phyloP scores from a whole-genome alignment of 2,329 filamentous ascomycete species.

The Calonectria fujianensis region DNA sequence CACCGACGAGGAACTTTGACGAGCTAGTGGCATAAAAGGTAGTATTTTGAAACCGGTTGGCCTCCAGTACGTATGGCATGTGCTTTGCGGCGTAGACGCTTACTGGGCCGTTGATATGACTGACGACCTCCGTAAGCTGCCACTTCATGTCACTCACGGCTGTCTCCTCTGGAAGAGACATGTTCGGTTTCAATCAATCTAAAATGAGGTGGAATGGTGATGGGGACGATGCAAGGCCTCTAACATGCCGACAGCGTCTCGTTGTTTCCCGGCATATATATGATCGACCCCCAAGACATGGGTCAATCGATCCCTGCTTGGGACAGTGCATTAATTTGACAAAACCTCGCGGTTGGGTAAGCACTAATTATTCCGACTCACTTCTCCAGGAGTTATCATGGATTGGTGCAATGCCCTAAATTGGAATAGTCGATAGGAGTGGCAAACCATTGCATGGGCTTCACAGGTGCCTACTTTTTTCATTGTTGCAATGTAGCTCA shows the following conservation, averaged over 20 bases:
- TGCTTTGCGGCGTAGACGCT: slow-evolving; percentile 3
- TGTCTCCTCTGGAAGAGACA: not conserved
- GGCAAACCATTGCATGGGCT: too few species aligned
- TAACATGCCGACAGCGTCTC: too few species aligned
- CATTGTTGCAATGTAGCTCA: too few species aligned
- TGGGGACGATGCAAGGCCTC: not conserved
- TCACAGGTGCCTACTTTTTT: too few species aligned
- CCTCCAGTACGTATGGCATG: not conserved
- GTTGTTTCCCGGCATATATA: not conserved
- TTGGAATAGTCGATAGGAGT: not conserved
- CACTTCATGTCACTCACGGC: not conserved
- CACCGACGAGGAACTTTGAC: not conserved
- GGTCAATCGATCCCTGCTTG: not conserved
- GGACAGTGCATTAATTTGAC: not conserved
- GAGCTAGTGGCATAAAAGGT: not conserved
- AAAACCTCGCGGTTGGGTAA: not conserved
- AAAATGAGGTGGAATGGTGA: not conserved
- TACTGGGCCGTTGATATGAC: not conserved
- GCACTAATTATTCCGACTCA: not conserved
- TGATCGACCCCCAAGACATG: not conserved
- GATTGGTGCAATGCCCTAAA: slow-evolving; percentile 1
- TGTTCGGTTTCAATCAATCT: not conserved
- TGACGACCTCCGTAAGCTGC: not conserved
- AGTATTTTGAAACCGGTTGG: slow-evolving; percentile 6
- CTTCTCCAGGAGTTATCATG: too few species aligned